A percentile compares a stretch with the other conserved stretches of the same genome.
phyloP scores from a whole-genome alignment of 768 basidiomycete genomes.

The Fomitopsis serialis region DNA sequence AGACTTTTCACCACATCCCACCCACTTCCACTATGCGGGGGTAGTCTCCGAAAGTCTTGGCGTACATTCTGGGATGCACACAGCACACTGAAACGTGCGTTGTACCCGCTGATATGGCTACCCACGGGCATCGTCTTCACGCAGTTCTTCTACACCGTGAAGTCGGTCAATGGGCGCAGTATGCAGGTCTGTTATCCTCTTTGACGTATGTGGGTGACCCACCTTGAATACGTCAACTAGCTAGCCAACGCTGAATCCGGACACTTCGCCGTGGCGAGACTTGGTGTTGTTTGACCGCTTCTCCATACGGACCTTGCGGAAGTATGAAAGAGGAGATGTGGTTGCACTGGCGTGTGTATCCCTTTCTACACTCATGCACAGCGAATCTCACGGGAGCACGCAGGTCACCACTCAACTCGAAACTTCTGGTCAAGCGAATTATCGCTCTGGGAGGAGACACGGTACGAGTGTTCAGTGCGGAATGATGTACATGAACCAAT shows the following conservation, averaged over 20 bases:
- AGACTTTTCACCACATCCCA: too few relatives aligned
- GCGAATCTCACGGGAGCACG: neutral
- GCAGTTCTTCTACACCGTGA: conserved; percentile 46
- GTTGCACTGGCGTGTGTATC: conserved; percentile 53
- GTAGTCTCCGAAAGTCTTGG: neutral
- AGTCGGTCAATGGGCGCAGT: conserved; percentile 54
- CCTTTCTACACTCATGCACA: neutral
- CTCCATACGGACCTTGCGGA: conserved; percentile 30
- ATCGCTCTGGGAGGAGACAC: conserved; percentile 57
- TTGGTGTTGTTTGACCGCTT: conserved; percentile 57
- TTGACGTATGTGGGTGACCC: neutral
- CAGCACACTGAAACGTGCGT: conserved; percentile 10
- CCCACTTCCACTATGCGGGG: too few relatives aligned
- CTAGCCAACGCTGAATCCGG: conserved; percentile 70
- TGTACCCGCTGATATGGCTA: conserved; percentile 48
- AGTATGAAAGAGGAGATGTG: conserved; percentile 53
- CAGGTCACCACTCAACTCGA: conserved; percentile 58
- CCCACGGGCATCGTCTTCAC: conserved; percentile 46
- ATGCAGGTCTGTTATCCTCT: conserved; percentile 55
- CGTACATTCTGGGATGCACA: neutral
- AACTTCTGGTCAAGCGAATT: conserved; percentile 58
- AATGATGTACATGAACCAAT: too few relatives aligned
- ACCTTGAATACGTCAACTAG: conserved; percentile 30
- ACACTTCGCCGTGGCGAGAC: conserved; percentile 56
- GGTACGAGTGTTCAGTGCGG: conserved; percentile 15